Evolutionary conservation across 2,329 filamentous ascomycete species (phyloP).

Genomic region (Trichoderma endophyticum): DNA sequence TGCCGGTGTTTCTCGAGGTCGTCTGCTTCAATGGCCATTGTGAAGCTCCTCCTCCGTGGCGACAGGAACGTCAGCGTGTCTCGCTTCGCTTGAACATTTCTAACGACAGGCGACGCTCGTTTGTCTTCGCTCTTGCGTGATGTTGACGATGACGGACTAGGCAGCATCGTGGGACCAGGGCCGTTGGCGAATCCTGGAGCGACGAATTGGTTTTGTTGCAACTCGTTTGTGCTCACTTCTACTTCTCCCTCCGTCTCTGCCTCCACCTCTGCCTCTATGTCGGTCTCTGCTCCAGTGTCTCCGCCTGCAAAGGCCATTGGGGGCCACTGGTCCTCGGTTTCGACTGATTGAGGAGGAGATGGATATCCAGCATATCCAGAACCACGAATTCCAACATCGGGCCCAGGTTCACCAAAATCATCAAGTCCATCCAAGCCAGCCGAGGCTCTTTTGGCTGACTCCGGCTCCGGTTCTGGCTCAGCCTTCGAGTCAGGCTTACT

Average conservation of each 20-base stretch:
- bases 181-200: constrained; percentile 26
- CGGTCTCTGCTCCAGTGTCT: not conserved
- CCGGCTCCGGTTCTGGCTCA: not conserved
- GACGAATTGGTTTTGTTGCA: constrained; percentile 23
- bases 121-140: constrained; percentile 42
- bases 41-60: constrained; percentile 46
- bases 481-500: constrained; percentile 30
- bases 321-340: constrained; percentile 28
- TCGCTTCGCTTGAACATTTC: constrained; percentile 47
- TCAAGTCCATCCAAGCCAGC: not conserved
- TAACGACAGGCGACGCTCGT: constrained; percentile 43
- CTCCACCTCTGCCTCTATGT: constrained; percentile 21
- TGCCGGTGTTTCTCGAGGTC: constrained; percentile 23
- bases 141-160: constrained; percentile 43
- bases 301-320: not conserved
- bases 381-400: constrained; percentile 11
- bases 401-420: constrained; percentile 12
- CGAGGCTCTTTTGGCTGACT: not conserved
- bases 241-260: constrained; percentile 14
- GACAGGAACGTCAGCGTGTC: constrained; percentile 49
- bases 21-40: constrained; percentile 36
- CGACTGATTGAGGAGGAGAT: constrained; percentile 38
- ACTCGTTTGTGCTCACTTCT: not conserved
- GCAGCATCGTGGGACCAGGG: constrained; percentile 34
- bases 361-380: constrained; percentile 34